Conservation (phyloP, 2,329 filamentous ascomycete species). For the Fusarium sp. region DNA sequence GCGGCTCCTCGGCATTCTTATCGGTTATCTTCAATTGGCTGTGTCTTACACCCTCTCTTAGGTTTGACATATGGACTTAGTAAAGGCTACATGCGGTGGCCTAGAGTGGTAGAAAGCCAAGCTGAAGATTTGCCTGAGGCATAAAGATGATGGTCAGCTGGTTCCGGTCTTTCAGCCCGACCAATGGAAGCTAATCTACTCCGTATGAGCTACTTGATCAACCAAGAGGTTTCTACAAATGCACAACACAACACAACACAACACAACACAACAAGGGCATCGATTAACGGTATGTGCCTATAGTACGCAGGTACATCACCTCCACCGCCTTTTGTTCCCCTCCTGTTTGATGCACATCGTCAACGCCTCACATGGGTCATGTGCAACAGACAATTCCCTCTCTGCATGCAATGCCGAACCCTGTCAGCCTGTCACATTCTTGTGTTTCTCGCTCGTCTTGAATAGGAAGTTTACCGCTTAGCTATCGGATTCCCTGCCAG, state of each 20-base stretch:
- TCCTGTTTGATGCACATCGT: slow-evolving; percentile 9
- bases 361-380: slow-evolving; percentile 35
- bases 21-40: slow-evolving; percentile 24
- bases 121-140: slow-evolving; percentile 22
- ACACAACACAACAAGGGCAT: background rate
- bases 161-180: background rate
- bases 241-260: slow-evolving; percentile 5
- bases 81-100: background rate
- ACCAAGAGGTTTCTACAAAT: slow-evolving; percentile 11
- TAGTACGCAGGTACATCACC: slow-evolving; percentile 1
- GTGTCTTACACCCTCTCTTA: slow-evolving; percentile 5
- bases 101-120: background rate
- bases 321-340: slow-evolving; percentile 33
- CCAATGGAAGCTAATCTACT: slow-evolving; percentile 10
- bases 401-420: slow-evolving; percentile 17
- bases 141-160: background rate
- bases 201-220: slow-evolving; percentile 12
- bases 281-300: slow-evolving; percentile 4
- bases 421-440: slow-evolving; percentile 5
- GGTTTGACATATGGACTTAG: slow-evolving; percentile 15
- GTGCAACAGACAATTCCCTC: slow-evolving; percentile 24
- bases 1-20: slow-evolving; percentile 36
- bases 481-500: background rate
- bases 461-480: slow-evolving; percentile 8
- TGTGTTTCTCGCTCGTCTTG: slow-evolving; percentile 4